Evolutionary conservation across 805 yeast genomes (phyloP).

Genomic region (Spathaspora sp.): DNA sequence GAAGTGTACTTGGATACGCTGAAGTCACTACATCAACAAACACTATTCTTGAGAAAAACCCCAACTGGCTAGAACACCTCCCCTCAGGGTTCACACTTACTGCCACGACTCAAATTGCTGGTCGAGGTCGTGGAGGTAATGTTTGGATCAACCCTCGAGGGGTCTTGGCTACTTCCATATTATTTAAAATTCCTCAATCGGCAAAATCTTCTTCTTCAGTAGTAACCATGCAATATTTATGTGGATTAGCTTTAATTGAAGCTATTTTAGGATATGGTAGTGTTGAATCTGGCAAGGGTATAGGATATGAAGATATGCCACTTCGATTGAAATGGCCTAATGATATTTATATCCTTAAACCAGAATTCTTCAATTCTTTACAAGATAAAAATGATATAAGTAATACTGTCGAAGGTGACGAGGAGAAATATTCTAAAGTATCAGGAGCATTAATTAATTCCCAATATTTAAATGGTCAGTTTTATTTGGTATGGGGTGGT

Average conservation of each 20-base stretch:
- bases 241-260: conserved; percentile 78
- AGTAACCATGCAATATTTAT: conserved; percentile 82
- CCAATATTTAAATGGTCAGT: conserved; percentile 55
- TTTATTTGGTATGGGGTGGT: conserved; percentile 73
- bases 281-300: conserved; percentile 28
- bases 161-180: conserved; percentile 76
- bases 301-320: conserved; percentile 72
- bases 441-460: conserved; percentile 86
- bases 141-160: conserved; percentile 95
- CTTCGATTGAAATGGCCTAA: conserved; percentile 94
- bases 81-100: conserved; percentile 71
- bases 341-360: conserved; percentile 75
- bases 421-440: conserved; percentile 68
- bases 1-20: conserved; percentile 67
- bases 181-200: conserved; percentile 54
- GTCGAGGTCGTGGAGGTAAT: conserved; percentile 93
- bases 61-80: conserved; percentile 48
- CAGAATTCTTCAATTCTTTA: conserved; percentile 43
- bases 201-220: conserved; percentile 47
- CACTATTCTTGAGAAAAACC: conserved; percentile 72
- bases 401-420: conserved; percentile 46
- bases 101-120: conserved; percentile 84
- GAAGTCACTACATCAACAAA: conserved; percentile 91
- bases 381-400: conserved; percentile 31
- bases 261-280: conserved; percentile 62